Conservation (phyloP, 2,329 filamentous ascomycete genomes). For the Penicillium sp. region DNA sequence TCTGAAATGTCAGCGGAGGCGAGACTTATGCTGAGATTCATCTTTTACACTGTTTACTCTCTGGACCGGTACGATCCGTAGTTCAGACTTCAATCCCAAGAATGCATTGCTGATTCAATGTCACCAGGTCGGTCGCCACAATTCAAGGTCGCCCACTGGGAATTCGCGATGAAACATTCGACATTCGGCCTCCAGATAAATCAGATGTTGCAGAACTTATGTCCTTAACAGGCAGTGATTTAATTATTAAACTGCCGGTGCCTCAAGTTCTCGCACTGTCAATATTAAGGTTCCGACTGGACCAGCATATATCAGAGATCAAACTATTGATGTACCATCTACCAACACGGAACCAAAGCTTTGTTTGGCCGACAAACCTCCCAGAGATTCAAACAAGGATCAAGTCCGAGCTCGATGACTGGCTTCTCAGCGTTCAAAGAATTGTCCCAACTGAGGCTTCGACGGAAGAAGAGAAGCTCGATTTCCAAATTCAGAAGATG, state of each 20-base stretch:
- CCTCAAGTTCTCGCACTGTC: conserved; percentile 30
- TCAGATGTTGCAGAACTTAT: conserved; percentile 8
- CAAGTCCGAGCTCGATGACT: conserved; percentile 31
- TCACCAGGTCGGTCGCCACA: conserved; percentile 41
- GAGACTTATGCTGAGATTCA: conserved; percentile 31
- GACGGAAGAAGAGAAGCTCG: conserved; percentile 15
- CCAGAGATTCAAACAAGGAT: conserved; percentile 26
- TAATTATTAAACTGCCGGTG: conserved; percentile 15
- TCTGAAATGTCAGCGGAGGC: conserved; percentile 18
- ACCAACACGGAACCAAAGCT: conserved; percentile 23
- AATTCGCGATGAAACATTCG: conserved; percentile 48
- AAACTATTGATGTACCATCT: conserved; percentile 39
- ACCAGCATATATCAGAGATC: conserved; percentile 36
- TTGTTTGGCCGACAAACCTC: conserved; percentile 32
- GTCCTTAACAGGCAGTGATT: conserved; percentile 10
- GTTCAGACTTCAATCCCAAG: too few relatives aligned
- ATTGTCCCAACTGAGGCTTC: neutral
- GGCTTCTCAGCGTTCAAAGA: conserved; percentile 24
- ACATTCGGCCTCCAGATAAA: conserved; percentile 34
- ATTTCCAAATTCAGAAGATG: conserved; percentile 24
- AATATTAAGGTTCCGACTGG: conserved; percentile 37
- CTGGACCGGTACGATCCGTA: conserved; percentile 43
- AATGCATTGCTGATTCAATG: neutral
- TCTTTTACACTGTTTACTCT: conserved; percentile 47
- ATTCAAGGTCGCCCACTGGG: conserved; percentile 49